Percentiles rank a stretch among this genome's conserved stretches.
Conservation (phyloP, 768 basidiomycete genomes). For the Phylloporus sp. region DNA sequence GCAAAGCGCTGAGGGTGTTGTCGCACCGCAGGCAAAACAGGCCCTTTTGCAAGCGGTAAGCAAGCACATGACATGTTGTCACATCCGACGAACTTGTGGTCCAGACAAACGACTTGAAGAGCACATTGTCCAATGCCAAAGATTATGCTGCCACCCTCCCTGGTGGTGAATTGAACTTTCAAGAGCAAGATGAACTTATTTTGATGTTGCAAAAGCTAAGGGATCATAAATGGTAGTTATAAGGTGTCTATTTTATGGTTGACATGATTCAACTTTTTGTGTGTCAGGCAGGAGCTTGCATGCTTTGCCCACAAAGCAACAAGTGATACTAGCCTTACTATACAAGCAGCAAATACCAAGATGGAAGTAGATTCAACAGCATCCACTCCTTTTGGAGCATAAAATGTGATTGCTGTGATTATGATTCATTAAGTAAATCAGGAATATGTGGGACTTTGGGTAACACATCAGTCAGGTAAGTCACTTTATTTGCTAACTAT, state of each 20-base stretch:
- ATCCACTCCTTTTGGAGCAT: conserved; percentile 55
- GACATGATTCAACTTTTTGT: background rate
- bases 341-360: conserved; percentile 30
- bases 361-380: conserved; percentile 78
- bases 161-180: conserved; percentile 66
- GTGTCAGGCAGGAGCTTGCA: conserved; percentile 48
- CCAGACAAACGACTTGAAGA: conserved; percentile 75
- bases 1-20: conserved; percentile 50
- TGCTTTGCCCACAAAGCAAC: conserved; percentile 47
- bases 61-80: background rate
- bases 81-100: background rate
- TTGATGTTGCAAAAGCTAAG: conserved; percentile 60
- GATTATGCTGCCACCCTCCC: conserved; percentile 56
- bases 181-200: conserved; percentile 71
- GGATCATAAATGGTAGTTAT: conserved; percentile 45
- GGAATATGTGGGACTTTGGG: background rate
- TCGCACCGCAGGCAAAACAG: conserved; percentile 59
- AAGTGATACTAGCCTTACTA: conserved; percentile 27
- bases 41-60: conserved; percentile 61
- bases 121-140: conserved; percentile 52
- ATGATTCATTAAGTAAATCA: no score
- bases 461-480: no score
- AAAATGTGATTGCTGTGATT: conserved; percentile 1
- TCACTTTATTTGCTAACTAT: no score
- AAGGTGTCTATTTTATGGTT: background rate